Evolutionary conservation across 1,139 yeast species (phyloP).

Genomic region (Eremothecium gossypii): DNA sequence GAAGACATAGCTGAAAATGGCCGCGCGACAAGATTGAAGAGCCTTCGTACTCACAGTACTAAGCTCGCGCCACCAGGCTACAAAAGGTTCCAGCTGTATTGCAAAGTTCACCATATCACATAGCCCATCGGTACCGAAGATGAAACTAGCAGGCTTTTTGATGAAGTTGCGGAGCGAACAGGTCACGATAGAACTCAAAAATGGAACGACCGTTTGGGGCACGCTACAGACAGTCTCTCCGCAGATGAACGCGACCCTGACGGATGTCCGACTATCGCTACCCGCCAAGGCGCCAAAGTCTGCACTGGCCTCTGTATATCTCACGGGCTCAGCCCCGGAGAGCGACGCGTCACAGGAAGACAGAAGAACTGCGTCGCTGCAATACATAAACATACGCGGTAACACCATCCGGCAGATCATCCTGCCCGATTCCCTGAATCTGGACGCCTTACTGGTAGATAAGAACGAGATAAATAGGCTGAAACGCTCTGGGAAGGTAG

Average conservation of each 20-base stretch:
- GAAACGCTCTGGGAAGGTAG: conserved; percentile 22
- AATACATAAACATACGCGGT: conserved; percentile 80
- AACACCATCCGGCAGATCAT: conserved; percentile 79
- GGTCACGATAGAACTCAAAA: conserved; percentile 85
- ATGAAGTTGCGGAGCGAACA: conserved; percentile 84
- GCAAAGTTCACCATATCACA: too few relatives aligned
- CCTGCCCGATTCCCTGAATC: conserved; percentile 78
- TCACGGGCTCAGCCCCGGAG: conserved; percentile 13
- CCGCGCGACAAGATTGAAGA: too few relatives aligned
- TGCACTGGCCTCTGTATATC: conserved; percentile 23
- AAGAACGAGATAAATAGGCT: conserved; percentile 30
- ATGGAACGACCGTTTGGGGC: conserved; percentile 70
- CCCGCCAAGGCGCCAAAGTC: conserved; percentile 17
- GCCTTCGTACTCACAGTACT: too few relatives aligned
- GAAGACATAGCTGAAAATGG: too few relatives aligned
- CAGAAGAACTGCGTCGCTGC: conserved; percentile 62
- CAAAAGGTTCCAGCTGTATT: too few relatives aligned
- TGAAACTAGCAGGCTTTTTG: conserved; percentile 65
- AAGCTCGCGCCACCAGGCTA: too few relatives aligned
- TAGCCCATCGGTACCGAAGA: conserved; percentile 17
- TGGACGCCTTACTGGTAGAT: conserved; percentile 66
- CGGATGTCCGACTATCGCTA: conserved; percentile 50
- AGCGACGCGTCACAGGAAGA: conserved; percentile 43
- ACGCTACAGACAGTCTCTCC: conserved; percentile 78
- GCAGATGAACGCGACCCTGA: conserved; percentile 81